Conservation (phyloP, 2,329 filamentous ascomycete genomes). For the Knoxdaviesia proteae region DNA sequence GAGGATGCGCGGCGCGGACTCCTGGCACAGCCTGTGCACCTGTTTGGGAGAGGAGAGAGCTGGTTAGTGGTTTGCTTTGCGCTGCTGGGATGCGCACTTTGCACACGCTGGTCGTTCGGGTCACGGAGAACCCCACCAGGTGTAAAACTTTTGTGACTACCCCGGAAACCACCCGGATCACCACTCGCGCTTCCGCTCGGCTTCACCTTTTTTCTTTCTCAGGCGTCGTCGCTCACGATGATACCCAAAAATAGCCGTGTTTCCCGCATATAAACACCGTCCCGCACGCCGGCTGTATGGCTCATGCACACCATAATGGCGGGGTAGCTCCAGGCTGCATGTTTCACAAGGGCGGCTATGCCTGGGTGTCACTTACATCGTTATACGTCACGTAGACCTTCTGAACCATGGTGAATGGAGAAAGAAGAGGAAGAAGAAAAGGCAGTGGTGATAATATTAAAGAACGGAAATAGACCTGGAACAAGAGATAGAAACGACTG, state of each 20-base stretch:
- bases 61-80: neutral
- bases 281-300: no score
- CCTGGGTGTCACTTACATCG: slow-evolving; percentile 37
- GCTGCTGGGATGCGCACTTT: neutral
- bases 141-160: neutral
- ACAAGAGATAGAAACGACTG: neutral
- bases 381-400: slow-evolving; percentile 88
- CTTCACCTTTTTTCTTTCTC: neutral
- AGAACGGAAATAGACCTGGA: neutral
- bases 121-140: neutral
- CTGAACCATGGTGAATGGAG: slow-evolving; percentile 43
- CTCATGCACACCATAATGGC: neutral
- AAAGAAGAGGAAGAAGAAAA: neutral
- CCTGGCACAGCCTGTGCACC: slow-evolving; percentile 95
- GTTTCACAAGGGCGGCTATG: neutral
- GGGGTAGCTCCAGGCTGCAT: neutral
- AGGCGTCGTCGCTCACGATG: neutral
- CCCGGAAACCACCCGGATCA: neutral
- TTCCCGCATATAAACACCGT: no score
- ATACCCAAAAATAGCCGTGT: neutral
- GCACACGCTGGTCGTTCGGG: neutral
- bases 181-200: neutral
- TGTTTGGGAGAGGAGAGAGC: slow-evolving; percentile 16
- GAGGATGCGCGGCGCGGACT: slow-evolving; percentile 63
- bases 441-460: neutral